Conservation (phyloP, 306 rosid genomes). For the Gynostemma pentaphyllum region DNA sequence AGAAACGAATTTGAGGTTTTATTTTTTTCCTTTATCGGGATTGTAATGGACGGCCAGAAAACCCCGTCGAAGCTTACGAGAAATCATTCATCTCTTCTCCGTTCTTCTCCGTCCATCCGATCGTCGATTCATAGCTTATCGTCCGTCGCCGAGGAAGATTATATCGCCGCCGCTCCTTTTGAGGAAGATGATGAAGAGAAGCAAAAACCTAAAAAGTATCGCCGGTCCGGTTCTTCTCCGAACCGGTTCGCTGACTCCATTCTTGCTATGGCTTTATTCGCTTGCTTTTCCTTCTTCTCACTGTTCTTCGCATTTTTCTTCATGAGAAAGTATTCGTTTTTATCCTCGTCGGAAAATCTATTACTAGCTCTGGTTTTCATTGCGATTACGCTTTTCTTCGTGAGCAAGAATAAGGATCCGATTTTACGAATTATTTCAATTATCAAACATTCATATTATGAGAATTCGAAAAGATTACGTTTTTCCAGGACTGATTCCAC, state of each 20-base stretch:
- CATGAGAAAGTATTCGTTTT: conserved; percentile 35
- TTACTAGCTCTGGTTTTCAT: conserved; percentile 61
- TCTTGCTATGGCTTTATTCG: conserved; percentile 28
- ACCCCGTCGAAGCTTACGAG: conserved; percentile 74
- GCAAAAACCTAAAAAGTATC: conserved; percentile 21
- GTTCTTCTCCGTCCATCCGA: conserved; percentile 80
- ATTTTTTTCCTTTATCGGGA: neutral
- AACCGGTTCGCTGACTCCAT: conserved; percentile 18
- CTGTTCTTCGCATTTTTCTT: conserved; percentile 33
- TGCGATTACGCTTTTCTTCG: conserved; percentile 69
- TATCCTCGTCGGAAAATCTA: conserved; percentile 65
- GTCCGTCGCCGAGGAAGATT: conserved; percentile 46
- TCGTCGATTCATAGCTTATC: conserved; percentile 82
- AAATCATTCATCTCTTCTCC: conserved; percentile 80
- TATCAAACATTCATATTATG: conserved; percentile 54
- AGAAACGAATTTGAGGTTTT: conserved; percentile 10
- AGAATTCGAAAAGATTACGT: conserved; percentile 30
- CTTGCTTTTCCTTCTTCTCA: conserved; percentile 30
- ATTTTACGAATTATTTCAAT: conserved; percentile 32
- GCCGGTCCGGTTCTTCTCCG: conserved; percentile 24
- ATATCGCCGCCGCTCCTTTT: conserved; percentile 12
- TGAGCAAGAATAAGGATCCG: conserved; percentile 47
- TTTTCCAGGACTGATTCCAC: conserved; percentile 27
- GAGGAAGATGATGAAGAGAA: conserved; percentile 29
- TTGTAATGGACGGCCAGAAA: conserved; percentile 53